phyloP scores from a whole-genome alignment of 2,329 filamentous ascomycete genomes.

The Monosporascus cannonballus region DNA sequence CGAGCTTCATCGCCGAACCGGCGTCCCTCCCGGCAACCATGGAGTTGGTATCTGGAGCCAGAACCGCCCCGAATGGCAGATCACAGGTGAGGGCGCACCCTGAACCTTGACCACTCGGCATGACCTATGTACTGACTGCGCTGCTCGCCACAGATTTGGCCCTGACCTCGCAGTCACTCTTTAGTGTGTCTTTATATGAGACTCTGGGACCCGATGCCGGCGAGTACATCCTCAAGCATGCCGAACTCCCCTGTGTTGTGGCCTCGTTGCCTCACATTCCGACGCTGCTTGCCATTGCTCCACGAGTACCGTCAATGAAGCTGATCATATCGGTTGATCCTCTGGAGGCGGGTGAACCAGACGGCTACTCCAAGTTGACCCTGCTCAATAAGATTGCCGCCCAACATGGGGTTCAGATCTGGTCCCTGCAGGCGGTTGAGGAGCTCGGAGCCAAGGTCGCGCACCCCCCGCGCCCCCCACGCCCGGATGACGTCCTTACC shows the following conservation, averaged over 20 bases:
- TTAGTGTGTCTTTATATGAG: slow-evolving; percentile 90
- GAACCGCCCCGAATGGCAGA: slow-evolving; percentile 85
- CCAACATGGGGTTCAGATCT: slow-evolving; percentile 69
- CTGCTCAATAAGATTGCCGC: slow-evolving; percentile 70
- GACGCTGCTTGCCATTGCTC: slow-evolving; percentile 69
- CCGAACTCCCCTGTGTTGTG: slow-evolving; percentile 67
- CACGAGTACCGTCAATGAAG: slow-evolving; percentile 75
- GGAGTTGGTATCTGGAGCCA: slow-evolving; percentile 81
- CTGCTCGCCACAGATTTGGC: slow-evolving; percentile 59
- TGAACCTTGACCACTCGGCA: not conserved
- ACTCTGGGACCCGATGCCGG: slow-evolving; percentile 86
- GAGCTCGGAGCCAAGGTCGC: slow-evolving; percentile 67
- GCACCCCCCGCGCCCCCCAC: slow-evolving; percentile 64
- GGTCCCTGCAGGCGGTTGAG: slow-evolving; percentile 77
- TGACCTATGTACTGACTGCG: slow-evolving; percentile 7
- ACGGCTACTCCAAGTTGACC: slow-evolving; percentile 71
- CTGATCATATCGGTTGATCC: slow-evolving; percentile 82
- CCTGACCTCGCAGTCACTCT: slow-evolving; percentile 80
- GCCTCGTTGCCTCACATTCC: slow-evolving; percentile 78
- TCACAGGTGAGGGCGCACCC: slow-evolving; percentile 50
- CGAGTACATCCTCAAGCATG: slow-evolving; percentile 94
- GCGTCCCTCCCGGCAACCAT: slow-evolving; percentile 60
- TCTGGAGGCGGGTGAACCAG: slow-evolving; percentile 70
- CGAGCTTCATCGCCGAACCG: slow-evolving; percentile 69
- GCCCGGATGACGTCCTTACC: slow-evolving; percentile 71